phyloP scores from a whole-genome alignment of 352 stramenopile species.

The Globisporangium camurandrum region DNA sequence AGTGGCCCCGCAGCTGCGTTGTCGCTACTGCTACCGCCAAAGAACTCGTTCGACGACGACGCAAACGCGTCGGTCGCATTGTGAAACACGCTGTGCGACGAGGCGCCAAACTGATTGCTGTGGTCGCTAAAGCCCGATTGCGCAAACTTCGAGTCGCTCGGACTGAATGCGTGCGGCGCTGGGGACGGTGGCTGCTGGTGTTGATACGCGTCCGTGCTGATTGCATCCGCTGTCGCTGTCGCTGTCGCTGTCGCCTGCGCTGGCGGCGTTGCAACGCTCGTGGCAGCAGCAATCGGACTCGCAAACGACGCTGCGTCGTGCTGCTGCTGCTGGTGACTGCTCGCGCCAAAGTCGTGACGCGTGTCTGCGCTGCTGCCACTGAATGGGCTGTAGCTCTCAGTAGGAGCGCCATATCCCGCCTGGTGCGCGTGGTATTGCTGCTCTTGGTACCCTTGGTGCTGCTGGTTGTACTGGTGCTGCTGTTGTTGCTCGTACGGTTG shows the following conservation, averaged over 20 bases:
- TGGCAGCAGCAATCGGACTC: no score
- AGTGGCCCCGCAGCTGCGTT: no score
- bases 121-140: constrained; percentile 8
- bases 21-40: constrained; percentile 7
- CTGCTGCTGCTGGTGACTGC: not conserved
- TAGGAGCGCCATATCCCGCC: no score
- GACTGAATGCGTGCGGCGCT: constrained; percentile 1
- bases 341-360: constrained; percentile 1
- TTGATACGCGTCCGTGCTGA: constrained; percentile 2
- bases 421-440: no score
- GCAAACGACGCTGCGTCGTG: no score
- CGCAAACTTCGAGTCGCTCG: constrained; percentile 6
- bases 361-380: no score
- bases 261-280: not conserved
- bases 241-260: not conserved
- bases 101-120: constrained; percentile 3
- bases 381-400: no score
- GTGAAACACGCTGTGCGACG: constrained; percentile 3
- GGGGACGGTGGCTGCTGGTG: not conserved
- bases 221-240: not conserved
- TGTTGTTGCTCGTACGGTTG: constrained; percentile 9
- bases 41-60: constrained; percentile 18
- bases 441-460: no score
- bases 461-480: constrained; percentile 4
- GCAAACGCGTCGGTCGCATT: constrained; percentile 5